Evolutionary conservation across 31 red algal species (phyloP), one percentile per base, ranked within the genome.

Genomic region (Porphyra umbilicalis): DNA sequence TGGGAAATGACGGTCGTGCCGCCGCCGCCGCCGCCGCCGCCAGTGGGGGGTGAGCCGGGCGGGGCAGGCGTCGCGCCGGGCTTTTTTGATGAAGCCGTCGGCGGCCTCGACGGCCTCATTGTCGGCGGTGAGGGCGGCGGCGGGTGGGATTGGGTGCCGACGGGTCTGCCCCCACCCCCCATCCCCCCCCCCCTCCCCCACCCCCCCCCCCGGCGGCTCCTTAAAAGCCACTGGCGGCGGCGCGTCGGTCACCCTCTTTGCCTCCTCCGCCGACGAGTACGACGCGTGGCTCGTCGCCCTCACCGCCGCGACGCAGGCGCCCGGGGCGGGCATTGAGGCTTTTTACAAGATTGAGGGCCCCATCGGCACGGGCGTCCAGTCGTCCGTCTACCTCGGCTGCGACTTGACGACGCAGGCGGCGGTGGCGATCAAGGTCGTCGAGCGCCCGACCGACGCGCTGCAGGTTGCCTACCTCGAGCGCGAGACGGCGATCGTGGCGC

Each of bases 241-340:
- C 39, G 84, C 89, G 4, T 91, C 86, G 75, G 79, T 83, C 35
- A 91, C 89, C 20, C 57, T 71, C 57, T 71, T 71, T 71, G 57
- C 57, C 4, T 71, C 57, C 20, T 71, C 57, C 5, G 57, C 25
- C 25, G 57, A 71, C 2, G 57, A 71, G 57, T 71, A 71, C 57
- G 57, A 71, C 57, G 57, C 57, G 57, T 71, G 57, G 57, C 57
- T 71, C 25, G 57, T 71, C 2, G 57, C 57, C 13, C 57, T 71
- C 13, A 71, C 57, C 57, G 57, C 57, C 18, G 57, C 57, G 20
- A 71, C 57, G 11, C 25, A n/a, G 11, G 25, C 57, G 57, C 57
- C 57, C 13, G 57, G 57, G 0, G 18, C 57, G 11, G 57, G 57
- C 57, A 71, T 78, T 9, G 35, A 78, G 33, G 14, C 35, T 29